Percentiles rank a stretch among this genome's conserved stretches.
These are phyloP conservation scores for Bipolaris cookei DNA, from an alignment of 2,329 filamentous ascomycete genomes.

Conservation along the genomic window DNA sequence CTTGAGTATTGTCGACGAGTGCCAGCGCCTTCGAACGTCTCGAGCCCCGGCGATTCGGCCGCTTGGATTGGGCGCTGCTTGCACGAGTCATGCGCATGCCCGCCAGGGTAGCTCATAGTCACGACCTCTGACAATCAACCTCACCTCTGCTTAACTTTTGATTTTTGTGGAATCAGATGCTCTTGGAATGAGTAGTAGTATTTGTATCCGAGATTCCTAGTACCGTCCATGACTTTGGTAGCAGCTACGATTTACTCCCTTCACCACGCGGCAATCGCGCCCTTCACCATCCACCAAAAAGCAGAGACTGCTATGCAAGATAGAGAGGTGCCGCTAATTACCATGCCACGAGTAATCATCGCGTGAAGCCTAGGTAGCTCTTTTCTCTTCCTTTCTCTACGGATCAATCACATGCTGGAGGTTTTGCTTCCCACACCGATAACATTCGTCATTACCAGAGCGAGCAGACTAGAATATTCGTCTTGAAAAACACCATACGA, in stretches of 20 bases:
- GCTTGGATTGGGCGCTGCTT: slow-evolving; percentile 12
- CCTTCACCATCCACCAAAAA: neutral
- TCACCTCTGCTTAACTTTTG: slow-evolving; percentile 6
- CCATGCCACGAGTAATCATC: neutral
- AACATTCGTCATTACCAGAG: neutral
- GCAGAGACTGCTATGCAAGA: neutral
- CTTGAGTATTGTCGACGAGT: slow-evolving; percentile 22
- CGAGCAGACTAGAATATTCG: neutral
- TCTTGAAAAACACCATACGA: neutral
- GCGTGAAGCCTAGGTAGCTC: neutral
- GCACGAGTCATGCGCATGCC: slow-evolving; percentile 31
- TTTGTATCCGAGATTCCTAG: too few species aligned
- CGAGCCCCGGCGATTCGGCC: slow-evolving; percentile 24
- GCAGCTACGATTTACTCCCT: neutral
- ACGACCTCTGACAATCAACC: slow-evolving; percentile 11
- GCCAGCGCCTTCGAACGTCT: slow-evolving; percentile 28
- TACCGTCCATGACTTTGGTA: neutral
- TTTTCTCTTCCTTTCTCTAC: neutral
- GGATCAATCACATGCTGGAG: neutral
- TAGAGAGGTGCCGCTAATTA: neutral
- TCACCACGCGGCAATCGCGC: slow-evolving; percentile 2
- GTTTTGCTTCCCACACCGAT: neutral
- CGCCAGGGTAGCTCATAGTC: slow-evolving; percentile 18
- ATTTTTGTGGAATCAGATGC: neutral
- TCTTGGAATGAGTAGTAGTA: neutral